Evolutionary conservation across 2,329 filamentous ascomycete species (phyloP), one percentile per base, ranked within the genome.

Genomic region (Nigrospora sphaerica): DNA sequence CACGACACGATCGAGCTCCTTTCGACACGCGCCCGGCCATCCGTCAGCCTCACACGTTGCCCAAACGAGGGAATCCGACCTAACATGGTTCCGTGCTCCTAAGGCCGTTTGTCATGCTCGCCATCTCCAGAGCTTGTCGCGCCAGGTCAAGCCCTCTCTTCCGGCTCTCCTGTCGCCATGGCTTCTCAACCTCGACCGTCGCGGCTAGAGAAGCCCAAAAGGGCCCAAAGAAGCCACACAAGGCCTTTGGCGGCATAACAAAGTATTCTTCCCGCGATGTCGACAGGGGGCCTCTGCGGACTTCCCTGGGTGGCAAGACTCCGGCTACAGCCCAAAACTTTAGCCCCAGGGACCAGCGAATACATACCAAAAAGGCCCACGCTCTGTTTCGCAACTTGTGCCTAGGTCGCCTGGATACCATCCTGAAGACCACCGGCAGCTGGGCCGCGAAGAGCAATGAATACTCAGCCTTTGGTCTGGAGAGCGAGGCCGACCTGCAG

Each of bases 401-500:
- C 3, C 41, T 35, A 50, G 54, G 7, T 28, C 65, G 63, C 7
- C 67, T 75, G 45, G 57, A 66, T 3, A 11, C 45, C 2, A 55
- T 73, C 12, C 46, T 75, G 18, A 53, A 54, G 12, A 46, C 52
- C 0, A 47, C 64, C 31, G 55, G 58, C 3, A 14, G 34, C 23
- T 67, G 58, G 59, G 28, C 18, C 4, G 2, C 48, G 3, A 55
- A 56, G 32, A 46, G 58, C 45, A 46, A 49, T 2, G 58, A 62
- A 10, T 67, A 64, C 51, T 51, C 35, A 28, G 51, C 61, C 14
- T 62, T 71, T 31, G 68, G 67, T 9, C 39, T 72, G 11, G 50
- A 53, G n/a, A 61, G 64, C 37, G 60, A 65, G 42, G 52, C 65
- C 43, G 69, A 75, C 44, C 59, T 79, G 16, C 65, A 70, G 33